A percentile compares a stretch with the other conserved stretches of the same genome.
Evolutionary conservation across 768 basidiomycete species (phyloP).

Genomic region (Botryobasidium botryosum): DNA sequence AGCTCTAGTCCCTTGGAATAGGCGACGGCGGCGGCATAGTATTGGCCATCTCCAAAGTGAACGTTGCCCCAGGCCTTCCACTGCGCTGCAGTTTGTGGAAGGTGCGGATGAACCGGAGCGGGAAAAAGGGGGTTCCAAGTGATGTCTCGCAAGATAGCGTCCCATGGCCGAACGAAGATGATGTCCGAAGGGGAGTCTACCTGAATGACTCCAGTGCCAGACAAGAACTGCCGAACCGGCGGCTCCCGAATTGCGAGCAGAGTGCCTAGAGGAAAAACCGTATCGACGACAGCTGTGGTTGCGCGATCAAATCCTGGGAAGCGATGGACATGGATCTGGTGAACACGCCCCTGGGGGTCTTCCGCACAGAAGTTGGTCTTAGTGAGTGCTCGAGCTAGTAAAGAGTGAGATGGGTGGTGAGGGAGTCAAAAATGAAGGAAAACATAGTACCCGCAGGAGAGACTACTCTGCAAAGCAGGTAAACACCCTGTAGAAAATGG

Average conservation of each 20-base stretch:
- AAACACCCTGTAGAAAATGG: too few relatives aligned
- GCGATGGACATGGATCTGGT: conserved; percentile 16
- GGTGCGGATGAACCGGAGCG: not conserved
- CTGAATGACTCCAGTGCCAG: conserved; percentile 12
- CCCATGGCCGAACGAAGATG: conserved; percentile 11
- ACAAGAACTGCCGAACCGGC: conserved; percentile 8
- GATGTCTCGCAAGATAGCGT: conserved; percentile 7
- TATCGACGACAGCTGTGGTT: too few relatives aligned
- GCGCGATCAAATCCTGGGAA: too few relatives aligned
- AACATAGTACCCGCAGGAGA: too few relatives aligned
- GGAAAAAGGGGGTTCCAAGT: conserved; percentile 1
- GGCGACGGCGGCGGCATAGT: conserved; percentile 17
- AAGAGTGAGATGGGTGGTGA: too few relatives aligned
- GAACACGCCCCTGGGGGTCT: conserved; percentile 16
- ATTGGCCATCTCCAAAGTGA: conserved; percentile 13
- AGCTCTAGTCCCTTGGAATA: conserved; percentile 12
- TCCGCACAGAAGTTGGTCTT: too few relatives aligned
- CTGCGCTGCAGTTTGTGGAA: conserved; percentile 6
- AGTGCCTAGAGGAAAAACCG: conserved; percentile 18
- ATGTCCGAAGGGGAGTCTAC: conserved; percentile 21
- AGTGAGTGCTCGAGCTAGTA: too few relatives aligned
- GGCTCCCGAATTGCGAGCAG: conserved; percentile 22
- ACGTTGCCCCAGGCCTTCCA: conserved; percentile 17
- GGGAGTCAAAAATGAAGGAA: too few relatives aligned
- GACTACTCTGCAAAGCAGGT: too few relatives aligned